phyloP scores from a whole-genome alignment of 257 asterid species.

The Solanum pennellii region DNA sequence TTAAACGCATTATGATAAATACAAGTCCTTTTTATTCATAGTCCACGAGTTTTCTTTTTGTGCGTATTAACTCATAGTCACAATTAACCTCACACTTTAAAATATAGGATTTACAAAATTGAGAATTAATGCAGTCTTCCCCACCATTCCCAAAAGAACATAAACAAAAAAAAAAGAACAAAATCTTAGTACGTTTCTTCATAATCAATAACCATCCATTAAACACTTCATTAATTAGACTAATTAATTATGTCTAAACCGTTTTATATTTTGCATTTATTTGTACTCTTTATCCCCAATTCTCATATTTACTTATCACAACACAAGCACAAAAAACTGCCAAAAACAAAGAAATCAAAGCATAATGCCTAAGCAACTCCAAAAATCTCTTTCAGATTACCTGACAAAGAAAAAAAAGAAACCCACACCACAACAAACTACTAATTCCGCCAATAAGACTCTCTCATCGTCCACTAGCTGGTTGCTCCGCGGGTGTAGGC shows the following conservation, averaged over 20 bases:
- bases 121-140: neutral
- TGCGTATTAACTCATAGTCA: too few species aligned
- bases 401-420: conserved; percentile 36
- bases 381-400: conserved; percentile 41
- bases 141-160: neutral
- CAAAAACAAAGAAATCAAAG: neutral
- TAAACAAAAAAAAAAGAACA: neutral
- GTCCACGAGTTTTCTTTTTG: too few species aligned
- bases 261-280: neutral
- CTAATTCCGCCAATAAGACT: conserved; percentile 1
- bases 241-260: neutral
- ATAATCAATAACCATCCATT: neutral
- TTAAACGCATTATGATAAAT: too few species aligned
- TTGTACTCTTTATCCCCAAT: neutral
- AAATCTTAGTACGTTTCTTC: neutral
- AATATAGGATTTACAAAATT: too few species aligned
- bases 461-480: conserved; percentile 20
- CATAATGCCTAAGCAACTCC: conserved; percentile 41
- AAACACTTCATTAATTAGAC: neutral
- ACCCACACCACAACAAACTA: conserved; percentile 13
- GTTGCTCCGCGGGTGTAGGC: conserved; percentile 34
- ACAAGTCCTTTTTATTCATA: too few species aligned
- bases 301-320: neutral
- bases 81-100: too few species aligned
- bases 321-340: neutral